phyloP scores from a whole-genome alignment of 495 filamentous ascomycete species.

The Chaetomium fimeti region DNA sequence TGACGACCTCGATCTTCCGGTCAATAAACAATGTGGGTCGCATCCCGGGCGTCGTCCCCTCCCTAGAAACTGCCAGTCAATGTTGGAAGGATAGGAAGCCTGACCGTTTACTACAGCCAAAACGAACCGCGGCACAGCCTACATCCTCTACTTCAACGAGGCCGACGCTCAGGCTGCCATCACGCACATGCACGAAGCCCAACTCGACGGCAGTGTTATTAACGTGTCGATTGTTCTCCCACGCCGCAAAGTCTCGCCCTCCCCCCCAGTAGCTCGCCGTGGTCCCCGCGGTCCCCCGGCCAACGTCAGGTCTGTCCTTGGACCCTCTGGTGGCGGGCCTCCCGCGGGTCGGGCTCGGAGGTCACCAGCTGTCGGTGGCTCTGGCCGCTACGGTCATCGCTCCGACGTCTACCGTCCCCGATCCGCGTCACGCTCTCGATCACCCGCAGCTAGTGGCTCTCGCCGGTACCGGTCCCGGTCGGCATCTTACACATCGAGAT shows the following conservation, averaged over 20 bases:
- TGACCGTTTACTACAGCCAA: constrained; percentile 56
- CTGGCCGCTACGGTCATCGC: constrained; percentile 44
- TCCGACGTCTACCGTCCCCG: constrained; percentile 55
- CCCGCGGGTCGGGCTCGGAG: constrained; percentile 39
- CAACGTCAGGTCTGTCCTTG: constrained; percentile 33
- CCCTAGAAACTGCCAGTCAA: neutral
- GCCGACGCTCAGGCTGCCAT: constrained; percentile 85
- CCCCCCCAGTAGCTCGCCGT: constrained; percentile 50
- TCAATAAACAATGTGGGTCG: constrained; percentile 77
- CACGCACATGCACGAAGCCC: constrained; percentile 96
- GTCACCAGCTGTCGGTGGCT: constrained; percentile 31
- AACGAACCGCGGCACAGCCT: constrained; percentile 91
- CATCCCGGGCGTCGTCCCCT: neutral
- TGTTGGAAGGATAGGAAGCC: constrained; percentile 6
- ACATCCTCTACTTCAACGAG: constrained; percentile 78
- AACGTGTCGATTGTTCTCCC: constrained; percentile 93
- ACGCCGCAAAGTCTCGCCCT: constrained; percentile 61
- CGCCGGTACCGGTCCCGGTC: constrained; percentile 50
- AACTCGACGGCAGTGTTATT: constrained; percentile 83
- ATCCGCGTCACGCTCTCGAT: constrained; percentile 50
- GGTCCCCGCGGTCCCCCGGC: constrained; percentile 48
- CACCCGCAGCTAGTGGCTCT: constrained; percentile 38
- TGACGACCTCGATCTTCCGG: constrained; percentile 79
- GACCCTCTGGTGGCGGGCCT: constrained; percentile 29
- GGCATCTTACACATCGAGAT: constrained; percentile 53